Conservation (phyloP, 306 rosid species). For the Acacia crassicarpa region DNA sequence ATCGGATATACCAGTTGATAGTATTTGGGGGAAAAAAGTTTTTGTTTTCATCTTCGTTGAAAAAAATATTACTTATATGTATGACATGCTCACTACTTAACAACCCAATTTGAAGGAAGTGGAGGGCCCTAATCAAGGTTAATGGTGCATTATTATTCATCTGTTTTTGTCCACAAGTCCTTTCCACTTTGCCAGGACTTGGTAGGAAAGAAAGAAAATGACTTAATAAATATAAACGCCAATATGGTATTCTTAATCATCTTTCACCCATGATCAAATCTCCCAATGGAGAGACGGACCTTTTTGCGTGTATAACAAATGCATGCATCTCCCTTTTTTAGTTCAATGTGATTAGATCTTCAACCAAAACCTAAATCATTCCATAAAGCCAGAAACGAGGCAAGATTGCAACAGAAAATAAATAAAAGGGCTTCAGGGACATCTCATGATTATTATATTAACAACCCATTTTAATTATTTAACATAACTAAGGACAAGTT, state of each 20-base stretch:
- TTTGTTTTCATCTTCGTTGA: not conserved
- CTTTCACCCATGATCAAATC: slow-evolving; percentile 3
- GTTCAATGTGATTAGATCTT: not conserved
- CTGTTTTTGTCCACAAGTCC: slow-evolving; percentile 37
- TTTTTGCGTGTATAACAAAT: not conserved
- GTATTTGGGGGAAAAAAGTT: too few species aligned
- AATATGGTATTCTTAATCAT: slow-evolving; percentile 22
- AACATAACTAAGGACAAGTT: not conserved
- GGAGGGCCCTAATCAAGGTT: slow-evolving; percentile 19
- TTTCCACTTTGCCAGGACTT: slow-evolving; percentile 15
- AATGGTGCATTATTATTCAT: slow-evolving; percentile 41
- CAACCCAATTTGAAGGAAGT: slow-evolving; percentile 20
- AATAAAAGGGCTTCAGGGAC: not conserved
- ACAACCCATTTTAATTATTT: not conserved
- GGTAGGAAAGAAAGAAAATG: not conserved
- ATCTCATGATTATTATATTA: slow-evolving; percentile 6
- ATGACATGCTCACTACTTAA: not conserved
- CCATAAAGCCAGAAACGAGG: not conserved
- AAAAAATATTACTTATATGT: not conserved
- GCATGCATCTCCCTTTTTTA: slow-evolving; percentile 15
- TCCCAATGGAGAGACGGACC: not conserved
- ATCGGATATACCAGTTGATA: too few species aligned
- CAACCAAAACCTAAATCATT: slow-evolving; percentile 24
- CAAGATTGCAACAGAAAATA: not conserved
- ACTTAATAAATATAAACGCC: slow-evolving; percentile 9